Evolutionary conservation across 345 rosid genomes (phyloP).

Genomic region (Citrus medica): DNA sequence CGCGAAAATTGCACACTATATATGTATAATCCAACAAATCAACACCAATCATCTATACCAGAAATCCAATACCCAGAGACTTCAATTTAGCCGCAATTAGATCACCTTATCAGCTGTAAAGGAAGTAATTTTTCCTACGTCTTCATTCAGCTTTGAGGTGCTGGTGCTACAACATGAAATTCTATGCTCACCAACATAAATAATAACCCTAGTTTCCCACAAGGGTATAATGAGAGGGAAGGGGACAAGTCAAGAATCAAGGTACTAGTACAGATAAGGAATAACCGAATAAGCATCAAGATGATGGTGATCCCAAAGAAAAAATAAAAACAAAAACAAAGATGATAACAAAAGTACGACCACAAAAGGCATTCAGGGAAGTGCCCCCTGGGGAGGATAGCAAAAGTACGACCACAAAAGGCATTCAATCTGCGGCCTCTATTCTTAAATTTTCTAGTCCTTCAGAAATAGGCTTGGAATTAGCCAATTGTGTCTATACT

Average conservation of each 20-base stretch:
- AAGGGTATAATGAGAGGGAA: too few species aligned
- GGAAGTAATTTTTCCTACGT: neutral
- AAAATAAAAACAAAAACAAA: neutral
- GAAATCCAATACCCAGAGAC: neutral
- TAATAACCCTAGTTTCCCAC: neutral
- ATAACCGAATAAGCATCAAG: too few species aligned
- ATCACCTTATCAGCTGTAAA: neutral
- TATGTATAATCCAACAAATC: neutral
- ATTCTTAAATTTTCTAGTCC: neutral
- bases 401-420: neutral
- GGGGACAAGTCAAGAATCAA: too few species aligned
- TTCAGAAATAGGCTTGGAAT: too few species aligned
- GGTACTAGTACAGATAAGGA: neutral
- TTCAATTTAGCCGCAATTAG: neutral
- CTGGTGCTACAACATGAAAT: neutral
- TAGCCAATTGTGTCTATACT: neutral
- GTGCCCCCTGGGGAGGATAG: too few species aligned
- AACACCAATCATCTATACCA: neutral
- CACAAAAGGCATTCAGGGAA: too few species aligned
- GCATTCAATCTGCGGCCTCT: neutral
- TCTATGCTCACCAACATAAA: neutral
- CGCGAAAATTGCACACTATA: too few species aligned
- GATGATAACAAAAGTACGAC: neutral
- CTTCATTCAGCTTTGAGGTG: neutral
- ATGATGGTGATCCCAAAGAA: neutral